Base-by-base conservation (phyloP, 176 grass and related monocot genomes). In the Rhynchospora tenuis region DNA sequence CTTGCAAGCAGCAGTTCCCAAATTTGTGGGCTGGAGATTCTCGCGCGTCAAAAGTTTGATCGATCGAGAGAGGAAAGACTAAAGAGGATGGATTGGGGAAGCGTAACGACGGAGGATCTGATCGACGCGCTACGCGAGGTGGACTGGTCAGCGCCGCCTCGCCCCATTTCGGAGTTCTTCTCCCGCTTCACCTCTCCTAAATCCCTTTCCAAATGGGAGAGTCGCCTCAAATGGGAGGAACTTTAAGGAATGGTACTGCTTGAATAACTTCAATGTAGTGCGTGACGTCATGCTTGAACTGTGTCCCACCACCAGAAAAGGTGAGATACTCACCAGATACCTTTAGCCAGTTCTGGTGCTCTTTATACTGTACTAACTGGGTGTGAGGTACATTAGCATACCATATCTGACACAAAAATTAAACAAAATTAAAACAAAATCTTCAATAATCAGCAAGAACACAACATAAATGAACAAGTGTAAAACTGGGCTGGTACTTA, bases 211-310 rank as follows among this genome's bases (percentile, higher is more conserved):
- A n/a, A n/a, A n/a, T n/a, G n/a, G n/a, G n/a, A n/a, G n/a, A n/a
- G n/a, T n/a, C n/a, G n/a, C n/a, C n/a, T n/a, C n/a, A n/a, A n/a
- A n/a, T n/a, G 60, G 71, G 31, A 10, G 5, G 0, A 44, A 74
- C 84, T 0, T 55, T 28, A 63, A 88, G 13, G 50, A 59, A 15
- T 42, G 24, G 45, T 88, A 97, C 94, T 86, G 82, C 51, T 78
- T 92, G 80, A 82, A 97, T 94, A 78, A 92, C 87, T 83, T 97
- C 94, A 31, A 97, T 94, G 86, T 97, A 94, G 73, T 89, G 92
- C 38, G 90, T 65, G 33, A 90, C 94, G 28, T 90, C 94, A 51
- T 88, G 80, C 61, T 94, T 97, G 88, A 97, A 94, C 46, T 97
- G 94, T 60, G 94, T 97, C 45, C 94, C 94, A 7, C 92, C 94